Conservation (phyloP, 352 stramenopile genomes). For the Thalassiosira sp. region DNA sequence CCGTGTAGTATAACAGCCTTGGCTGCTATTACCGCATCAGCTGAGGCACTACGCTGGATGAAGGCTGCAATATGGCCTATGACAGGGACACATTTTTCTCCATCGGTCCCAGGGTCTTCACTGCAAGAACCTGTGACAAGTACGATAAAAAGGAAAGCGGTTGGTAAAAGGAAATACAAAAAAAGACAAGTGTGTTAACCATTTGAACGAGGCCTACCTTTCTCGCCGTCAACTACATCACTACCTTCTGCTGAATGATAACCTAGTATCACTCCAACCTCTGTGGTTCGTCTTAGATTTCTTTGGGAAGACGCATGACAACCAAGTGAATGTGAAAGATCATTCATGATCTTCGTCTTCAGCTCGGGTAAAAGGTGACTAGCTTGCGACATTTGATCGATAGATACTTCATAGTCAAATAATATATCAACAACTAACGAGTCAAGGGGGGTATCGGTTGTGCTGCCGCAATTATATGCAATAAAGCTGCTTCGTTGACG, state of each 20-base stretch:
- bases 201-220: background rate
- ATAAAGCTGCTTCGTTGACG: slow-evolving; percentile 6
- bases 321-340: slow-evolving; percentile 5
- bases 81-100: slow-evolving; percentile 12
- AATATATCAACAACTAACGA: slow-evolving; percentile 19
- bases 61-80: slow-evolving; percentile 25
- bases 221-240: slow-evolving; percentile 24
- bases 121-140: slow-evolving; percentile 10
- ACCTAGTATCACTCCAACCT: slow-evolving; percentile 7
- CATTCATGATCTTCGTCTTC: slow-evolving; percentile 21
- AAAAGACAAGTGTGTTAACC: background rate
- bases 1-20: slow-evolving; percentile 11
- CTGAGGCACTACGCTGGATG: background rate
- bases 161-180: background rate
- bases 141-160: background rate
- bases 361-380: slow-evolving; percentile 11
- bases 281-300: background rate
- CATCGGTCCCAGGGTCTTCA: background rate
- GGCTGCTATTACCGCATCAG: background rate
- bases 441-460: background rate
- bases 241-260: slow-evolving; percentile 19
- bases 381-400: background rate
- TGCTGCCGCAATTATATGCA: slow-evolving; percentile 11
- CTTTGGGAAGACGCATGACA: slow-evolving; percentile 5
- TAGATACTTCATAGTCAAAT: slow-evolving; percentile 26